Base-by-base conservation (phyloP, 495 filamentous ascomycete genomes). In the Podospora sp. region DNA sequence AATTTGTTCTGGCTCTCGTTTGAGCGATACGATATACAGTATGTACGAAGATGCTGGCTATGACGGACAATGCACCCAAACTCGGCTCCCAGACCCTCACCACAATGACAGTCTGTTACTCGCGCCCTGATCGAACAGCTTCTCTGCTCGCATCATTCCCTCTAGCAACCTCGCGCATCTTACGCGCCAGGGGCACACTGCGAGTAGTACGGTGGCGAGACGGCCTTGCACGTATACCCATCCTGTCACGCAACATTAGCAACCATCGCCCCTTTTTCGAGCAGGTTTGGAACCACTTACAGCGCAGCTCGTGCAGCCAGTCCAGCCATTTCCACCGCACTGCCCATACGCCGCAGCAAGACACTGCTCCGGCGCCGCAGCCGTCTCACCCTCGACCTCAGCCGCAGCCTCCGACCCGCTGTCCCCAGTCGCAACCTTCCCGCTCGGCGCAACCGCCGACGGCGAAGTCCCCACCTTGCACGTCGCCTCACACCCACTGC, bases 261-360 rank as follows among this genome's bases (percentile, higher is more conserved):
- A n/a, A 20, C 27, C 35, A 18, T 22, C 46, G 66, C 59, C 67
- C 53, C 25, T 14, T 51, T 46, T 40, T 0, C 6, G 14, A 8
- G 52, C 22, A 53, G 5, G 16, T n/a, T n/a, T n/a, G 12, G 50
- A 8, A 55, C 2, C 51, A 77, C 77, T 73, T 73, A 81, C 78
- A 57, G 67, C 69, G 59, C 79, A 83, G 33, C 64, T 33, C 0
- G 72, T 81, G 73, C 80, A 82, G 0, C 80, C 80, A 0, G 73
- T 66, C 40, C 72, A 83, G 6, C 78, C 81, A 33, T 49, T 74
- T 0, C 82, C 82, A 21, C 81, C 82, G 59, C 82, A 83, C 68
- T 83, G 82, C n/a, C 67, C 72, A 51, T 80, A 83, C 36, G 75
- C 68, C 20, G 73, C 58, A 12, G 75, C 74, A 0, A 71, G 69